Conservation (phyloP, 768 basidiomycete genomes). For the Amanita inopinata region DNA sequence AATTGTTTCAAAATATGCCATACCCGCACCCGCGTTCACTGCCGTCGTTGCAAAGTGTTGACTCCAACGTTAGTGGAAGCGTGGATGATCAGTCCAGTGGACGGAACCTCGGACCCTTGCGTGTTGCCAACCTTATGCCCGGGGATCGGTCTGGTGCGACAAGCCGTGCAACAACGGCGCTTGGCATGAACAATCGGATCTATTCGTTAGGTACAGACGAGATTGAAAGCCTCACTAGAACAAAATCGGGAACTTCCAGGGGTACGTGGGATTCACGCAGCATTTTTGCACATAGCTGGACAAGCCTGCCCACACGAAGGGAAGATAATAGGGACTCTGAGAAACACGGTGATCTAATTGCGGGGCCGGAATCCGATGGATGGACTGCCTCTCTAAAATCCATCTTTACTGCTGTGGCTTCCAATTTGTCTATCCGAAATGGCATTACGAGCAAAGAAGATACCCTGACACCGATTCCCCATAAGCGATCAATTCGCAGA, state of each 20-base stretch:
- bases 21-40: constrained; percentile 18
- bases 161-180: constrained; percentile 19
- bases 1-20: constrained; percentile 14
- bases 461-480: constrained; percentile 17
- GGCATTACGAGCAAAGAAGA: constrained; percentile 13
- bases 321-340: not conserved
- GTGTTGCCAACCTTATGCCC: constrained; percentile 38
- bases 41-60: constrained; percentile 19
- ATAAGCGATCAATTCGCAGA: constrained; percentile 14
- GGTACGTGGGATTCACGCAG: not conserved
- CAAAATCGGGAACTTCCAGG: not conserved
- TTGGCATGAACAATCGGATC: constrained; percentile 11
- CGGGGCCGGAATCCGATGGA: constrained; percentile 16
- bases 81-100: constrained; percentile 21
- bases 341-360: not conserved
- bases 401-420: constrained; percentile 39
- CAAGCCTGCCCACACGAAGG: not conserved
- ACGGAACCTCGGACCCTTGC: constrained; percentile 33
- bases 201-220: constrained; percentile 4
- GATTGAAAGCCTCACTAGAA: not conserved
- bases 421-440: constrained; percentile 22
- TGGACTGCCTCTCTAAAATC: constrained; percentile 35
- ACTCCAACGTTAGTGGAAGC: constrained; percentile 12
- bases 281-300: not conserved
- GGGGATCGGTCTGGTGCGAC: constrained; percentile 33